A percentile compares a stretch with the other conserved stretches of the same genome.
Conservation (phyloP, 495 filamentous ascomycete genomes). For the Schizothecium vesticola region DNA sequence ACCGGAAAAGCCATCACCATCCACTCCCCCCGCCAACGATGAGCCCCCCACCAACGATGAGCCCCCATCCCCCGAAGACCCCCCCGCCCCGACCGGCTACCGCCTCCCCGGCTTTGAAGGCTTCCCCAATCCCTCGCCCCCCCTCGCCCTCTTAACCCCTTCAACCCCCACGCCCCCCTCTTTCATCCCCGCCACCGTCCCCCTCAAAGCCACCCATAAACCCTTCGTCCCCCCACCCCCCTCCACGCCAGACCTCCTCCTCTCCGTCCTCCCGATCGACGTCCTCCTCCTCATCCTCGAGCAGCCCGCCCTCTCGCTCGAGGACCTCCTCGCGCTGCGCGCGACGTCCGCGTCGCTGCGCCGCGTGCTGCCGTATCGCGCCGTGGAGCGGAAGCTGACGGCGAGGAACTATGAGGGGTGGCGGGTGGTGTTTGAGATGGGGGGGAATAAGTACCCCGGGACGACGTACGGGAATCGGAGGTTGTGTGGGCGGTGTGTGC, state of each 20-base stretch:
- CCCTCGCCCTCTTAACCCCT: not conserved
- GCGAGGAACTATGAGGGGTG: conserved; percentile 6
- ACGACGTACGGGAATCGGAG: conserved; percentile 7
- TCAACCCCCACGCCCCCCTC: not conserved
- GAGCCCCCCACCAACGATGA: not conserved
- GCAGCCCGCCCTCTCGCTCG: not conserved
- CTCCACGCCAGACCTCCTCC: not conserved
- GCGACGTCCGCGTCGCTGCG: not conserved
- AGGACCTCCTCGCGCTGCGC: conserved; percentile 4
- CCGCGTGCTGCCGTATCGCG: not conserved
- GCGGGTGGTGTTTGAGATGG: conserved; percentile 12
- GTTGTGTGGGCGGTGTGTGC: conserved; percentile 4
- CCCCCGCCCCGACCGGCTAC: not conserved
- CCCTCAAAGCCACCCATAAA: not conserved
- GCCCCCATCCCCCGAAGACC: not conserved
- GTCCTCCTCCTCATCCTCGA: not conserved
- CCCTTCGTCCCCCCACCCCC: not conserved
- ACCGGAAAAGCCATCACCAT: not conserved
- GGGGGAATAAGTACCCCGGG: conserved; percentile 1
- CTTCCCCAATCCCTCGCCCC: not conserved
- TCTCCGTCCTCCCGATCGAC: not conserved
- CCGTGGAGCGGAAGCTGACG: conserved; percentile 1
- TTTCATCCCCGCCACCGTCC: not conserved
- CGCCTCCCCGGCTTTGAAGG: conserved; percentile 4
- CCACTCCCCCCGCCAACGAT: not conserved